These are phyloP conservation scores for Polysphondylium violaceum DNA, from an alignment of 78 protist genomes.

Conservation along the genomic window DNA sequence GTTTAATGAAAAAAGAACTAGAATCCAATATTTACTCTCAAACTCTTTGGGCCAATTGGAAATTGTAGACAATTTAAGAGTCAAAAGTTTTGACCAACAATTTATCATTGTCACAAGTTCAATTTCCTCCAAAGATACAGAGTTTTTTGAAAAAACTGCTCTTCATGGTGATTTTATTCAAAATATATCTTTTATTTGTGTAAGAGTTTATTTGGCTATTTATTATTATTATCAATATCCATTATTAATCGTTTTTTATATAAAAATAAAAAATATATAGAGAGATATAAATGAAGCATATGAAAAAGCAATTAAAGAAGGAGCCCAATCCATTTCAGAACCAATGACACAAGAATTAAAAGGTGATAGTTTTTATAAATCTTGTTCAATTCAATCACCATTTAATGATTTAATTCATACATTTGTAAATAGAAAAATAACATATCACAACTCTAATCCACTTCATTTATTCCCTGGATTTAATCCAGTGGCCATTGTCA, in stretches of 20 bases:
- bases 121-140: not conserved
- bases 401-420: slow-evolving; percentile 44
- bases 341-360: not conserved
- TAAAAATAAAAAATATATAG: not conserved
- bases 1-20: not conserved
- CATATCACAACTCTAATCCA: not conserved
- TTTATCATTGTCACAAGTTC: slow-evolving; percentile 40
- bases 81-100: not conserved
- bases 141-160: slow-evolving; percentile 17
- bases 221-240: not conserved
- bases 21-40: slow-evolving; percentile 14
- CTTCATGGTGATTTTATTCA: slow-evolving; percentile 67
- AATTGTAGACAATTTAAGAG: not conserved
- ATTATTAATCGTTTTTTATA: not conserved
- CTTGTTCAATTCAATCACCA: slow-evolving; percentile 41
- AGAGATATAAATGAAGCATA: not conserved
- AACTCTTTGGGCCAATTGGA: not conserved
- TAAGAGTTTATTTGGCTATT: not conserved
- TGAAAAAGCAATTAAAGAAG: slow-evolving; percentile 22
- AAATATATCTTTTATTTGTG: slow-evolving; percentile 47
- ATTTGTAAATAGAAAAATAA: slow-evolving; percentile 29
- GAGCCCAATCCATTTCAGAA: slow-evolving; percentile 17
- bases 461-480: slow-evolving; percentile 33
- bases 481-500: not conserved
- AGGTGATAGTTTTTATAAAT: not conserved